Evolutionary conservation across 768 basidiomycete species (phyloP), one percentile per base, ranked within the genome.

Genomic region (Agaricus bisporus): DNA sequence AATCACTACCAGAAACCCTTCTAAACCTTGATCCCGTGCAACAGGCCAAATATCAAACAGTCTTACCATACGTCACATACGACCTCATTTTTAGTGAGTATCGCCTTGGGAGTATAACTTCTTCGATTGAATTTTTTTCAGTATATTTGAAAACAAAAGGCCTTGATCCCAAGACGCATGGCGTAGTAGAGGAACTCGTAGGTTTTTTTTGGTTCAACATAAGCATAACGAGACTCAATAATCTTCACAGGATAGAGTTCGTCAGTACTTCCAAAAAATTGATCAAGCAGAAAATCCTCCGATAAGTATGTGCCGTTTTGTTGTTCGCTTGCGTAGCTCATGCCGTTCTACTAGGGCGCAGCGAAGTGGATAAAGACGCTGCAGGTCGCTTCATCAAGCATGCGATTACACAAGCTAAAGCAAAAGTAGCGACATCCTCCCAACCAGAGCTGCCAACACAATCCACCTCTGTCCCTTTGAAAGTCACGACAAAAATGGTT

Each of bases 371-470:
- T 77, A 88, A 86, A 66, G 82, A 72, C 20, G 91, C 88, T 11
- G 91, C 91, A 1, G 71, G 73, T 41, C 82, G 91, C 28, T 94
- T 94, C 68, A 93, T 94, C 66, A 88, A 85, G 66, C 78, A 88
- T 64, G 88, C 89, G 26, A 89, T 91, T 41, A 70, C 85, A 1
- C 85, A 85, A 65, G 80, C 79, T 11, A 74, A 77, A 58, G 61
- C 70, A 56, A 65, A 62, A 36, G 67, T 69, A 48, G 63, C 67
- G 1, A 56, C 73, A 8, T 64, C 65, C 5, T 61, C 59, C 14
- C 62, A 67, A 54, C 59, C 55, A 1, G 37, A 57, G 18, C 56
- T 67, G 0, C 61, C 54, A 28, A 41, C 66, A 28, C 64, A 64
- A 22, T 60, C 69, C 3, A 58, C 65, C 20, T 71, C 59, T 45